Evolutionary conservation across 2,329 filamentous ascomycete species (phyloP).

Genomic region (Xylaria sp.): DNA sequence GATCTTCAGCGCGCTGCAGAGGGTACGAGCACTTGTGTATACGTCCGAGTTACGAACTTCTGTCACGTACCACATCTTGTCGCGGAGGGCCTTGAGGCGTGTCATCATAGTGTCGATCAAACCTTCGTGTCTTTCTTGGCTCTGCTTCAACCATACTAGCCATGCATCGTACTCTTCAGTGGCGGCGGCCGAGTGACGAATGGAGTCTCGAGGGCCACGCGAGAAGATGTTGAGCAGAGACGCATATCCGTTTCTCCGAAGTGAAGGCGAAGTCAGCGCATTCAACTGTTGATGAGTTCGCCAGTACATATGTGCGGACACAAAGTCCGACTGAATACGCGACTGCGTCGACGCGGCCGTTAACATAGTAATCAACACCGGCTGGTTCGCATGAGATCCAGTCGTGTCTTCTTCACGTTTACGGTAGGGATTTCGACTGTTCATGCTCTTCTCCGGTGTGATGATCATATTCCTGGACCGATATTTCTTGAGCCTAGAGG

Average conservation of each 20-base stretch:
- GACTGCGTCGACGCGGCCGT: constrained; percentile 72
- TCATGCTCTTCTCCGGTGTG: constrained; percentile 45
- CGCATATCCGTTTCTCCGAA: constrained; percentile 64
- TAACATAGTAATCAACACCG: constrained; percentile 65
- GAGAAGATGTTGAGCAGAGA: constrained; percentile 70
- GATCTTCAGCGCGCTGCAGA: constrained; percentile 80
- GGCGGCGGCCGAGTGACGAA: constrained; percentile 63
- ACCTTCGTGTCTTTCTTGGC: constrained; percentile 70
- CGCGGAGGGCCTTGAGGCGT: constrained; percentile 67
- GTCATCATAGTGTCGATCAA: constrained; percentile 70
- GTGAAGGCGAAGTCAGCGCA: constrained; percentile 52
- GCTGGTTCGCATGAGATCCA: constrained; percentile 34
- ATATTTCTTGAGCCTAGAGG: constrained; percentile 55
- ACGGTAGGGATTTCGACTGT: constrained; percentile 56
- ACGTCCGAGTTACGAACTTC: constrained; percentile 85
- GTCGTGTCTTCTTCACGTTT: constrained; percentile 28
- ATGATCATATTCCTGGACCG: constrained; percentile 55
- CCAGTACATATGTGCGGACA: constrained; percentile 80
- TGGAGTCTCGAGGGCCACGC: constrained; percentile 62
- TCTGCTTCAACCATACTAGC: constrained; percentile 79
- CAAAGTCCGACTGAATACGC: constrained; percentile 73
- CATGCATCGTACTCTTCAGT: constrained; percentile 76
- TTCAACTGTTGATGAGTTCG: constrained; percentile 71
- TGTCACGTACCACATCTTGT: constrained; percentile 99
- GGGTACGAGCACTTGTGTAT: constrained; percentile 81